Base-by-base conservation (phyloP, 78 protist species). In the Creolimax fragrantissima region DNA sequence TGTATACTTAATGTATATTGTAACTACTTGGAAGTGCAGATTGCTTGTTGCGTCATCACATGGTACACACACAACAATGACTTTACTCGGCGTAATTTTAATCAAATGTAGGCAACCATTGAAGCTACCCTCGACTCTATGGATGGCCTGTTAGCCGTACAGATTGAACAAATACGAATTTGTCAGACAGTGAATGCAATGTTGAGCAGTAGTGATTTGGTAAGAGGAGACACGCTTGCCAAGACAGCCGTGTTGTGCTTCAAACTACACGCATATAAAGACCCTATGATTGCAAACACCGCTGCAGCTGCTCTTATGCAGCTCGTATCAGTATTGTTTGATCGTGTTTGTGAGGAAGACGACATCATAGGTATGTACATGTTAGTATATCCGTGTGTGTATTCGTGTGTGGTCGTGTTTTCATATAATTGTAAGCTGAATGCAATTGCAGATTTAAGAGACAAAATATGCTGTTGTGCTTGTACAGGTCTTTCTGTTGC, bases 231-330 rank as follows among this genome's bases (percentile, higher is more conserved):
- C 35, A 45, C 92, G 44, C 7, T 88, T 24, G 90, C 85, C 11
- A 32, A 39, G 11, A 83, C 88, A 2, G 24, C 81, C 3, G 86
- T 41, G 37, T 37, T 91, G 81, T 74, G 89, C 42, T 91, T 91
- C 44, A 35, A 41, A 44, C 81, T 91, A 42, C 41, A 91, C 41
- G 44, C 81, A 4, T 2, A 3, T 83, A 81, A 83, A 44, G 93
- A 91, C 47, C 4, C 81, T 35, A 3, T 83, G 43, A 43, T 45
- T 4, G 4, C 44, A 3, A 37, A 5, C 39, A 91, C 85, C 2
- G 93, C 93, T 45, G 93, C 93, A 4, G 93, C 93, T 11, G 81
- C 81, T 4, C 43, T 91, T n/a, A 83, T 84, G 35, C 93, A 91
- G 81, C 3, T 91, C 3, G 39, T 43, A 24, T 39, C 81, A 2